A percentile compares a stretch with the other conserved stretches of the same genome.
These are phyloP conservation scores for Platanthera guangdongensis DNA, from an alignment of 106 monocot genomes.

Conservation along the genomic window DNA sequence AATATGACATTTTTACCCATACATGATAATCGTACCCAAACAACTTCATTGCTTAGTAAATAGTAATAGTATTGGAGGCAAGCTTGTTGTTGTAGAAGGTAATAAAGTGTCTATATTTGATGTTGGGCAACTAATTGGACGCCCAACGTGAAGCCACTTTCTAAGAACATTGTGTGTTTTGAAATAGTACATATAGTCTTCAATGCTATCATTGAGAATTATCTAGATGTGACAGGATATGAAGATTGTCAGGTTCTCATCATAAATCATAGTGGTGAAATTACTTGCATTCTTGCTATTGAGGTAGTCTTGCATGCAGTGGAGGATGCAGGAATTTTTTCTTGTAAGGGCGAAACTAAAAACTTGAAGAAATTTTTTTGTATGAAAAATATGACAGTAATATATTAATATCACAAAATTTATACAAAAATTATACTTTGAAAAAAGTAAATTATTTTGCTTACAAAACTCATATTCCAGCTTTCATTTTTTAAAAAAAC, in stretches of 20 bases:
- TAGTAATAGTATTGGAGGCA: conserved; percentile 66
- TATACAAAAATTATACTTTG: too few relatives aligned
- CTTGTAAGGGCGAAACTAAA: too few relatives aligned
- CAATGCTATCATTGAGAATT: conserved; percentile 80
- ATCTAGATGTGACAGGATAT: conserved; percentile 85
- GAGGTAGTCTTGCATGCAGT: conserved; percentile 93
- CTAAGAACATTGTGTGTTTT: conserved; percentile 86
- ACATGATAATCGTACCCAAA: too few relatives aligned
- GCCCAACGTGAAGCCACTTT: conserved; percentile 83
- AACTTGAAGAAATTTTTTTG: too few relatives aligned
- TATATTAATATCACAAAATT: too few relatives aligned
- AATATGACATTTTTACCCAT: too few relatives aligned
- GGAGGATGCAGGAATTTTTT: too few relatives aligned
- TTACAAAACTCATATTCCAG: too few relatives aligned
- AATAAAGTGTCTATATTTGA: conserved; percentile 96
- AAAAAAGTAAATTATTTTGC: too few relatives aligned
- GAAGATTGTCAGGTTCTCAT: conserved; percentile 96
- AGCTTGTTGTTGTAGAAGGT: conserved; percentile 93
- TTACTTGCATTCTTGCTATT: conserved; percentile 90
- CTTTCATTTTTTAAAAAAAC: too few relatives aligned
- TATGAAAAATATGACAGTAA: too few relatives aligned
- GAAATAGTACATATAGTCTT: conserved; percentile 85
- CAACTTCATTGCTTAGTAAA: conserved; percentile 79
- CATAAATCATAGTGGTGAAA: conserved; percentile 90
- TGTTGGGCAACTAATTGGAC: conserved; percentile 86